Base-by-base conservation (phyloP, 306 rosid species). In the Echinosophora koreensis region DNA sequence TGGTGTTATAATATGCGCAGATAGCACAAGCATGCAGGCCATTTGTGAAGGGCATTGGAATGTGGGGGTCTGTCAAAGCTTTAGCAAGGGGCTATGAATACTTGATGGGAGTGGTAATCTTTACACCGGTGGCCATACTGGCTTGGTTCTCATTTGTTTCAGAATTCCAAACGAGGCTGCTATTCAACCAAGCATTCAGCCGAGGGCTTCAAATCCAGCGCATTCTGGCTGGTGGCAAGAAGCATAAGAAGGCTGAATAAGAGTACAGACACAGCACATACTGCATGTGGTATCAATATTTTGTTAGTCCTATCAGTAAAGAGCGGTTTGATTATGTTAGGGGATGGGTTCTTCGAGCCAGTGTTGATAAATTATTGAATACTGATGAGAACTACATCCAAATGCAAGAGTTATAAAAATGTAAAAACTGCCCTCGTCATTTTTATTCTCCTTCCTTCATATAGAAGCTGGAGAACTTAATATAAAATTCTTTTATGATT, bases 91-190 rank as follows among this genome's bases (percentile, higher is more conserved):
- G 97, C 4, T 95, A 80, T 12, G 99, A 95, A 57, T 92, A 95
- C 82, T 28, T 95, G 68, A 95, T 95, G 99, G 97, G 96, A 71
- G 76, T 95, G n/a, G 13, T 82, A 18, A 82, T 95, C 47, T 91
- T 95, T 54, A n/a, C 79, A 32, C 99, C 99, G 4, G 96, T 92
- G 57, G 96, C 91, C 44, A 79, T 90, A 70, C 79, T 95, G 82
- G 97, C 97, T 10, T 92, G 99, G 97, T 92, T 95, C 87, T 97
- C 97, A 35, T 95, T 92, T 80, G 99, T 92, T 44, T 85, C 99
- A 4, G 99, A 92, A 82, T 95, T 92, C 88, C 97, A 95, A 79
- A 91, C 97, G 35, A 83, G 99, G 87, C 88, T 95, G 42, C 88
- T 95, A 8, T 95, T 88, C 91, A 95, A 95, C 87, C 99, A 95